Base-by-base conservation (phyloP, 2,329 filamentous ascomycete species). In the Alternaria arborescens region DNA sequence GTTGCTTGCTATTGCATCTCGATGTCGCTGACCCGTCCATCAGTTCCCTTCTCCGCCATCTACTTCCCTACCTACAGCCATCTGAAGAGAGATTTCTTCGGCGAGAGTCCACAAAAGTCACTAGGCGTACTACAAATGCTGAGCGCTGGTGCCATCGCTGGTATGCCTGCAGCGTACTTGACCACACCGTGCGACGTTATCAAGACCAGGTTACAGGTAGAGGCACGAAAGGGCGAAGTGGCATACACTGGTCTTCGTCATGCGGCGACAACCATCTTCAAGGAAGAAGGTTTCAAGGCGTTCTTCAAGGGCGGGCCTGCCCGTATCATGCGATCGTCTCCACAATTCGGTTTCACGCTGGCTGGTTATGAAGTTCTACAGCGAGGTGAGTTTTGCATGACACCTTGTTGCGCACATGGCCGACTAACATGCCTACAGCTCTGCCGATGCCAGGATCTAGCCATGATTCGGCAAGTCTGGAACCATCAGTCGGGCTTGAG, bases 231-330 rank as follows among this genome's bases (percentile, higher is more conserved):
- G 85, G 95, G 95, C 65, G 94, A 99, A 73, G 90, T 89, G 4
- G 85, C 86, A 50, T 99, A 99, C 85, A 95, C 88, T 42, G 92
- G 91, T 47, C 86, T 99, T 48, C 88, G 93, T 57, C 93, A 99
- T 81, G 92, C 90, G 55, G 95, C 95, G 38, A 81, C 81, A 71
- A 97, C 92, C 14, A 91, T 99, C 72, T 90, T 86, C 83, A 88
- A 89, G 78, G 92, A 98, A 78, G 95, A 99, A 81, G 95, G 95
- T 11, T 94, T 97, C 86, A 88, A 86, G 65, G 95, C 95, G 26
- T 99, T 99, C 85, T 99, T 98, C 89, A 98, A 98, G 85, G 95
- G 95, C 69, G 95, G 95, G 1, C 94, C 94, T 1, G 95, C 95
- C 8, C 92, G 95, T 83, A 96, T 99, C 74, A 81, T 98, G 78